Evolutionary conservation across 169 alveolate genomes (phyloP).

Genomic region (Eimeria praecox): DNA sequence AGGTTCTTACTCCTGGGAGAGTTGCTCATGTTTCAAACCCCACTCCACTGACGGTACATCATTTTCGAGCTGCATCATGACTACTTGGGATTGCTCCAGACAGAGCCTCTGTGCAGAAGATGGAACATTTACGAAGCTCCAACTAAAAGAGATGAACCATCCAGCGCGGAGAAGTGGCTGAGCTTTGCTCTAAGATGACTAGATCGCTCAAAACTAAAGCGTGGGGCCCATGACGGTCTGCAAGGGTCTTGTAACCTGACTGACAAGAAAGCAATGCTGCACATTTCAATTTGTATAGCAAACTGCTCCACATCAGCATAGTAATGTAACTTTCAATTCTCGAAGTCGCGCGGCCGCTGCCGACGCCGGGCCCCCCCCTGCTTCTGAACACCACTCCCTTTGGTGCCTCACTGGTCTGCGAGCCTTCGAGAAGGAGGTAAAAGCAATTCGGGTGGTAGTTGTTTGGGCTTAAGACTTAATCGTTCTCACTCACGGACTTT

Average conservation of each 20-base stretch:
- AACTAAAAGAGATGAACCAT: neutral
- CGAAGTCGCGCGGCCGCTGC: neutral
- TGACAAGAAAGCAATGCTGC: neutral
- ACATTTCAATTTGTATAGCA: neutral
- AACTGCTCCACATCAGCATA: neutral
- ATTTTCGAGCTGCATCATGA: neutral
- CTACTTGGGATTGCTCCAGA: neutral
- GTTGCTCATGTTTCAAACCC: neutral
- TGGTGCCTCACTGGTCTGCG: neutral
- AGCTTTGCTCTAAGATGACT: neutral
- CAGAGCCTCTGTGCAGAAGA: neutral
- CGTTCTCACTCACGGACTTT: neutral
- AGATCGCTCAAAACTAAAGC: neutral
- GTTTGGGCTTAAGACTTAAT: neutral
- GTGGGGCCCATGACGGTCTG: neutral
- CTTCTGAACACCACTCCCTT: neutral
- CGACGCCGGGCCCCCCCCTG: neutral
- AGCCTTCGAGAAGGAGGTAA: neutral
- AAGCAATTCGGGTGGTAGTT: neutral
- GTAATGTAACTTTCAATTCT: neutral
- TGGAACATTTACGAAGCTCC: neutral
- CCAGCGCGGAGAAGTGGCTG: neutral
- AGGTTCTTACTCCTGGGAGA: neutral
- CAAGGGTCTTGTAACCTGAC: neutral
- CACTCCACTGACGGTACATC: neutral